phyloP scores from a whole-genome alignment of 352 stramenopile genomes.

The Globisporangium nunn region DNA sequence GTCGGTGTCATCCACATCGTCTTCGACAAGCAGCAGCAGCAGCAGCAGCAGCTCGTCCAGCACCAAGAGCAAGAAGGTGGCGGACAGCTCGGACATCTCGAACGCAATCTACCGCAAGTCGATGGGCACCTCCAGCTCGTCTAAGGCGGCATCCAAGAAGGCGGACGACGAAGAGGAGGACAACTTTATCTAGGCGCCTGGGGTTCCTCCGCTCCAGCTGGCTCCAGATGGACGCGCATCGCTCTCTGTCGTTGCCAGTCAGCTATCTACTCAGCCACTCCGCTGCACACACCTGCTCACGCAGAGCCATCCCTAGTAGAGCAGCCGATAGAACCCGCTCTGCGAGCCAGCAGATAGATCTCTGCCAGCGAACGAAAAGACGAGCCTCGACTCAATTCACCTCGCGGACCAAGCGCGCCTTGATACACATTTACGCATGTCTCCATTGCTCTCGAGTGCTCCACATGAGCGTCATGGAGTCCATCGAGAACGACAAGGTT shows the following conservation, averaged over 20 bases:
- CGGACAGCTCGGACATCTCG: constrained; percentile 26
- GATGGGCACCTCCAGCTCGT: constrained; percentile 15
- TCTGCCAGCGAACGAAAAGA: background rate
- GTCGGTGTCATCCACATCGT: constrained; percentile 17
- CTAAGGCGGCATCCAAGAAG: constrained; percentile 14
- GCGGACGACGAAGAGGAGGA: constrained; percentile 50
- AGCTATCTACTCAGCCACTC: background rate
- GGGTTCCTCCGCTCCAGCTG: background rate
- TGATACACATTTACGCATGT: too few relatives aligned
- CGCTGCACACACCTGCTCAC: background rate
- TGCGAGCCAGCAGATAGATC: background rate
- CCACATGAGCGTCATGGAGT: too few relatives aligned
- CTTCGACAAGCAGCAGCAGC: constrained; percentile 11
- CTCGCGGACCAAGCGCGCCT: background rate
- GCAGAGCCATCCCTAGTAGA: background rate
- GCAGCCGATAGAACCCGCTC: constrained; percentile 4
- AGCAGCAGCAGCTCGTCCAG: constrained; percentile 5
- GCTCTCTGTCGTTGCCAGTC: background rate
- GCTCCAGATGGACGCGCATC: background rate
- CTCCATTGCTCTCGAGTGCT: too few relatives aligned
- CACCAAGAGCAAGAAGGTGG: constrained; percentile 13
- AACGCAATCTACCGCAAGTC: constrained; percentile 35
- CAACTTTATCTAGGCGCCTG: constrained; percentile 62
- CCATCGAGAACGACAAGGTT: too few relatives aligned
- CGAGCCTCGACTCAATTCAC: background rate